phyloP scores from a whole-genome alignment of 1,139 yeast species.

The Hansenula lynferdii region DNA sequence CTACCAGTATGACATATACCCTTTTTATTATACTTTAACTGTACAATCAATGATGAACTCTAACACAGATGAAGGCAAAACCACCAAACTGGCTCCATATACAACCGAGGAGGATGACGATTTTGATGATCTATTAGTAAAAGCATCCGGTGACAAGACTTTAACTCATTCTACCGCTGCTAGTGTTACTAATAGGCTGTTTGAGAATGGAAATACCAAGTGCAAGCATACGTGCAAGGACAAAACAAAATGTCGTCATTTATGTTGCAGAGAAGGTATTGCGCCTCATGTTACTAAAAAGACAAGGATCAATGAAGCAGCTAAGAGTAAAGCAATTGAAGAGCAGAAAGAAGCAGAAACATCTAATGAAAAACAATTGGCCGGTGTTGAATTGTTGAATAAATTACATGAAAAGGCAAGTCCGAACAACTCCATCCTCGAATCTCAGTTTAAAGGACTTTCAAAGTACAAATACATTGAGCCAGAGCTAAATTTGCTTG shows the following conservation, averaged over 20 bases:
- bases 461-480: not conserved
- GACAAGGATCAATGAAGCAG: too few species aligned
- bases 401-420: not conserved
- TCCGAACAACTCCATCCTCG: not conserved
- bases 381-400: not conserved
- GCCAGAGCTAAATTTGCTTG: not conserved
- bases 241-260: slow-evolving; percentile 34
- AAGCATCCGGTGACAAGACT: slow-evolving; percentile 7
- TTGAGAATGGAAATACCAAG: slow-evolving; percentile 2
- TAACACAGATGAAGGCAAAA: too few species aligned
- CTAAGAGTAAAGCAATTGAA: too few species aligned
- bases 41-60: too few species aligned
- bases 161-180: too few species aligned
- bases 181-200: slow-evolving; percentile 1
- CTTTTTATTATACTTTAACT: not conserved
- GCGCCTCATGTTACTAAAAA: slow-evolving; percentile 15
- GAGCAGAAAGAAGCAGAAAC: not conserved
- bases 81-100: slow-evolving; percentile 6
- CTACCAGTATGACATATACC: not conserved
- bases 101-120: slow-evolving; percentile 26
- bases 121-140: slow-evolving; percentile 17
- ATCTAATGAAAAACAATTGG: not conserved
- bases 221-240: slow-evolving; percentile 39
- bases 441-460: not conserved
- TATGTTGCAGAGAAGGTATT: slow-evolving; percentile 41